Evolutionary conservation across 768 basidiomycete genomes (phyloP).

Genomic region (Termitomyces sp.): DNA sequence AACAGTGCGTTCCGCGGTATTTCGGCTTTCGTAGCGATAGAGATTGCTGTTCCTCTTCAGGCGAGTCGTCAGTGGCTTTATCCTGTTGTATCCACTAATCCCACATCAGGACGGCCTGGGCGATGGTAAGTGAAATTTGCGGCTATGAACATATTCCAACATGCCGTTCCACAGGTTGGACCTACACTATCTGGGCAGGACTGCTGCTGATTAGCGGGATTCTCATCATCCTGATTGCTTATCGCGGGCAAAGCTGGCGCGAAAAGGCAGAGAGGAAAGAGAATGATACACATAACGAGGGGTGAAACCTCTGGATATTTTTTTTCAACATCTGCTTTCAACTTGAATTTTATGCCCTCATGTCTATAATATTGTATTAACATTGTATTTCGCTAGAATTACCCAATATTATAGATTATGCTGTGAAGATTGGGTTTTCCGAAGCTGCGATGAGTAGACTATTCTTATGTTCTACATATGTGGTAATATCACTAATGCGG

Average conservation of each 20-base stretch:
- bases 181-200: conserved; percentile 60
- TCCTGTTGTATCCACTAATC: background rate
- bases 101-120: conserved; percentile 52
- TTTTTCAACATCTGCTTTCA: too few relatives aligned
- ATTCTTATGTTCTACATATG: background rate
- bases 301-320: background rate
- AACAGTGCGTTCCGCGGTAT: conserved; percentile 76
- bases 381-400: too few relatives aligned
- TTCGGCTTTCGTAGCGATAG: conserved; percentile 61
- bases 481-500: background rate
- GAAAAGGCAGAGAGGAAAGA: conserved; percentile 39
- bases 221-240: conserved; percentile 53
- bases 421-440: background rate
- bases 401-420: background rate
- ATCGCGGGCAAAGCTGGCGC: conserved; percentile 59
- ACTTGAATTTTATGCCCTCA: background rate
- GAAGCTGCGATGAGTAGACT: too few relatives aligned
- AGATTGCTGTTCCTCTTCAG: conserved; percentile 72
- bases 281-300: conserved; percentile 21
- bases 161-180: conserved; percentile 32
- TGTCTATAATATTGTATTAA: background rate
- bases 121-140: conserved; percentile 45
- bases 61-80: conserved; percentile 22
- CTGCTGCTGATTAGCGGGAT: conserved; percentile 47
- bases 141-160: background rate